phyloP scores from a whole-genome alignment of 768 basidiomycete species.

The Tricholoma terreum region DNA sequence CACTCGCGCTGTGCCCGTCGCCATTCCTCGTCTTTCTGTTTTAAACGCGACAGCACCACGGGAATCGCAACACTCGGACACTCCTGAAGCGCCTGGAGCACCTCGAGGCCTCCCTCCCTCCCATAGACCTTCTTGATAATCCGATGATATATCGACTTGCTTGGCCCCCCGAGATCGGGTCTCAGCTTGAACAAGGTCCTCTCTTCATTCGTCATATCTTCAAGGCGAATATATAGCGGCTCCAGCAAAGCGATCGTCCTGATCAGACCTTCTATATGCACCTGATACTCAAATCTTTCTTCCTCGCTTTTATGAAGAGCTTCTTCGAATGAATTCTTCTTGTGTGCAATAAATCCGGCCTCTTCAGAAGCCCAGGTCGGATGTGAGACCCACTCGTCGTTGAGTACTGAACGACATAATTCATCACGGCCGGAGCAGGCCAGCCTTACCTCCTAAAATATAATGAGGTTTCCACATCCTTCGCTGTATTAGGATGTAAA shows the following conservation, averaged over 20 bases:
- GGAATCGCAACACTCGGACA: slow-evolving; percentile 88
- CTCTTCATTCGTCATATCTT: slow-evolving; percentile 88
- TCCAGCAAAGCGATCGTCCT: slow-evolving; percentile 92
- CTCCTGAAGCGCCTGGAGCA: slow-evolving; percentile 86
- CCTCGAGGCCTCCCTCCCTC: slow-evolving; percentile 67
- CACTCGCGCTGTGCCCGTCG: slow-evolving; percentile 90
- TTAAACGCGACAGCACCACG: slow-evolving; percentile 84
- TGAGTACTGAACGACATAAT: slow-evolving; percentile 92
- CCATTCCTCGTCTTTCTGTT: slow-evolving; percentile 98
- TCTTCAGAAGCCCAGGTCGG: slow-evolving; percentile 98
- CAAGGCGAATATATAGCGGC: slow-evolving; percentile 79
- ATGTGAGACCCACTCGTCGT: slow-evolving; percentile 98
- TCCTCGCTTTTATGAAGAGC: slow-evolving; percentile 96
- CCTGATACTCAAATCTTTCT: slow-evolving; percentile 97
- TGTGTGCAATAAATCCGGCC: slow-evolving; percentile 89
- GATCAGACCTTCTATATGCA: slow-evolving; percentile 85
- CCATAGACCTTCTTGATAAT: slow-evolving; percentile 95
- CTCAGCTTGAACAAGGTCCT: slow-evolving; percentile 76
- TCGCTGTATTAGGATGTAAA: not conserved
- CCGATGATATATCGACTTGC: slow-evolving; percentile 86
- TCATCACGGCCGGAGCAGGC: slow-evolving; percentile 95
- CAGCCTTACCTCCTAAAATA: slow-evolving; percentile 72
- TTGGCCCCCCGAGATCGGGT: slow-evolving; percentile 84
- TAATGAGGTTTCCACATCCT: slow-evolving; percentile 7
- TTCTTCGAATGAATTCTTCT: slow-evolving; percentile 96